phyloP scores from a whole-genome alignment of 805 yeast genomes.

The Metschnikowia sp. region DNA sequence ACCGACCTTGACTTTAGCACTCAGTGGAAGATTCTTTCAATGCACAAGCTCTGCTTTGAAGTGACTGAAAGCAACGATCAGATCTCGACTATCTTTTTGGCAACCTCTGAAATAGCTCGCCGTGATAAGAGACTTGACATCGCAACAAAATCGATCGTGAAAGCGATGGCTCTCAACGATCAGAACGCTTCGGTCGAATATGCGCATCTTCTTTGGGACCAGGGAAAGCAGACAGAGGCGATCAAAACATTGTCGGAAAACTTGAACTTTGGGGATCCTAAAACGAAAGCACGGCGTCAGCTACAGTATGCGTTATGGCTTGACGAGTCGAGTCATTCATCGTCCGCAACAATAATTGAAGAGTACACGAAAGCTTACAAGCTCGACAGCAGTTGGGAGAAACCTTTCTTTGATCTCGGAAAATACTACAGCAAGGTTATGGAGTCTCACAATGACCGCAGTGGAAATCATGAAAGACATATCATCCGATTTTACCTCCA shows the following conservation, averaged over 20 bases:
- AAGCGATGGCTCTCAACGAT: slow-evolving; percentile 47
- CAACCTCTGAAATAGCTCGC: slow-evolving; percentile 63
- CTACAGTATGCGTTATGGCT: slow-evolving; percentile 85
- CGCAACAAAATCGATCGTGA: slow-evolving; percentile 64
- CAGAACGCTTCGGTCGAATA: slow-evolving; percentile 64
- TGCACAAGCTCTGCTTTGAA: slow-evolving; percentile 49
- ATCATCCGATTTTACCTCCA: slow-evolving; percentile 55
- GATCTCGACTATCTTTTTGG: slow-evolving; percentile 47
- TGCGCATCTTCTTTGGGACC: slow-evolving; percentile 82
- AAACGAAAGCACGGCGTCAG: slow-evolving; percentile 46
- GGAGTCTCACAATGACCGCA: slow-evolving; percentile 54
- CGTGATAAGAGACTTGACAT: slow-evolving; percentile 66
- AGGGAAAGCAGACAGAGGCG: slow-evolving; percentile 85
- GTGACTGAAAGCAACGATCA: slow-evolving; percentile 33
- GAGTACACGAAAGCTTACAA: slow-evolving; percentile 62
- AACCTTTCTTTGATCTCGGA: slow-evolving; percentile 78
- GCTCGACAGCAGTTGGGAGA: slow-evolving; percentile 62
- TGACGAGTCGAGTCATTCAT: slow-evolving; percentile 78
- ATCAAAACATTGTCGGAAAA: slow-evolving; percentile 56
- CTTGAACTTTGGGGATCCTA: slow-evolving; percentile 17
- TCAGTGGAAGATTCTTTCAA: slow-evolving; percentile 55
- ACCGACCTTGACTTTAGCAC: slow-evolving; percentile 49
- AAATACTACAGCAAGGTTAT: slow-evolving; percentile 72
- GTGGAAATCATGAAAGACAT: slow-evolving; percentile 53
- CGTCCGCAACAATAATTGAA: slow-evolving; percentile 65